A percentile compares a stretch with the other conserved stretches of the same genome.
These are phyloP conservation scores for Hamigera avellanea DNA, from an alignment of 495 filamentous ascomycete species.

Conservation along the genomic window DNA sequence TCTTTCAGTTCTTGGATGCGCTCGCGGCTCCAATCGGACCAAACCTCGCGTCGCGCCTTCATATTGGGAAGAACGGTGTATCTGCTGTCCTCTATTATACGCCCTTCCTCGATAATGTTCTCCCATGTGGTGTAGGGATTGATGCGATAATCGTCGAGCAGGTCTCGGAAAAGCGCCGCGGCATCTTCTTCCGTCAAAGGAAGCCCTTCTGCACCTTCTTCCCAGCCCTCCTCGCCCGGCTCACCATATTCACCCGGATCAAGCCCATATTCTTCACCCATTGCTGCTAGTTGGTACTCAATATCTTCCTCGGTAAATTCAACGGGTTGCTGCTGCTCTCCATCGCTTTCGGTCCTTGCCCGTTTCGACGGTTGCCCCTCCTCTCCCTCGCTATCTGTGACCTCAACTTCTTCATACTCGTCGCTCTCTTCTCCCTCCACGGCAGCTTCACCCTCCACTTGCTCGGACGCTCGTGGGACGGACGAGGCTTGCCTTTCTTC, in stretches of 20 bases:
- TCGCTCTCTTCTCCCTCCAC: conserved; percentile 34
- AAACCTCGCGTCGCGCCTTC: conserved; percentile 69
- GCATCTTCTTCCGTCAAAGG: conserved; percentile 58
- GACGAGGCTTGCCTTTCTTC: not conserved
- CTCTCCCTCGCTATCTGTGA: conserved; percentile 49
- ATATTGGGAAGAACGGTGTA: conserved; percentile 76
- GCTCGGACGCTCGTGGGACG: no score
- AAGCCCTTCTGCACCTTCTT: conserved; percentile 58
- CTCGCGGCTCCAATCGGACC: conserved; percentile 67
- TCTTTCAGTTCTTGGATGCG: conserved; percentile 60
- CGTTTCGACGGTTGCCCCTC: conserved; percentile 50
- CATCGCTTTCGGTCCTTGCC: conserved; percentile 47
- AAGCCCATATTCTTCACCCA: conserved; percentile 68
- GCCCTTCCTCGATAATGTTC: conserved; percentile 68
- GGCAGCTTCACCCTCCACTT: not conserved
- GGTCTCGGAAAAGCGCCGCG: conserved; percentile 66
- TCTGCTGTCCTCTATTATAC: conserved; percentile 71
- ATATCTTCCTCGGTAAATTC: conserved; percentile 97
- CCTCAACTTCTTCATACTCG: conserved; percentile 85
- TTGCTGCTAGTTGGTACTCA: conserved; percentile 76
- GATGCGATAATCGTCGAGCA: conserved; percentile 70
- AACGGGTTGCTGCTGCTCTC: conserved; percentile 45
- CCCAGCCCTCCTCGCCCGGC: conserved; percentile 50
- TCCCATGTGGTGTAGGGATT: conserved; percentile 93
- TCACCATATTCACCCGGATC: conserved; percentile 63